Percentiles rank a stretch among this genome's conserved stretches.
Evolutionary conservation across 345 rosid genomes (phyloP).

Genomic region (Ceriops decandra): DNA sequence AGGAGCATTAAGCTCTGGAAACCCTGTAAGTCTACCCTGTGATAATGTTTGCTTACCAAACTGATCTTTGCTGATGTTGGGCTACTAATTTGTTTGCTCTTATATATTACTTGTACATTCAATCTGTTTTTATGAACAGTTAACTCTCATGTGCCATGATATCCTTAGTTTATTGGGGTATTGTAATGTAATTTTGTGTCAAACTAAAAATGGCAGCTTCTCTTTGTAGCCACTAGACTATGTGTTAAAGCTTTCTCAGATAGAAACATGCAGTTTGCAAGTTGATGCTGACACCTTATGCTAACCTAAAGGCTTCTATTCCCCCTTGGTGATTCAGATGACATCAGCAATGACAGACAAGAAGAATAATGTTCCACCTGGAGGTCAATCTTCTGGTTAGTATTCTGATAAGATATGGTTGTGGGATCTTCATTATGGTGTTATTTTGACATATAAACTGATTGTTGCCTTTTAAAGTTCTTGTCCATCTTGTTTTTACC

Average conservation of each 20-base stretch:
- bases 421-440: not conserved
- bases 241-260: not conserved
- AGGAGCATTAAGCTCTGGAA: slow-evolving; percentile 85
- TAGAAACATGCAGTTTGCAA: not conserved
- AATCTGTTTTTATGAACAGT: not conserved
- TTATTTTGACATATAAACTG: not conserved
- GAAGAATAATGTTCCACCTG: slow-evolving; percentile 32
- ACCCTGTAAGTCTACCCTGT: slow-evolving; percentile 41
- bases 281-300: not conserved
- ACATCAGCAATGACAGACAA: slow-evolving; percentile 42
- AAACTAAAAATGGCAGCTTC: not conserved
- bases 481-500: not conserved
- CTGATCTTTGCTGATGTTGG: not conserved
- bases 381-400: slow-evolving; percentile 64
- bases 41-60: not conserved
- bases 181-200: not conserved
- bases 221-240: not conserved
- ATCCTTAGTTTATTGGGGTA: not conserved
- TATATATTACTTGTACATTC: too few species aligned
- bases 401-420: not conserved
- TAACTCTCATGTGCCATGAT: not conserved
- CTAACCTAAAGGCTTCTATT: not conserved
- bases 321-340: slow-evolving; percentile 32
- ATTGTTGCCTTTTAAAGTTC: not conserved
- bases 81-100: not conserved